Evolutionary conservation across 257 asterid genomes (phyloP).

Genomic region (Solanum sparsipilum): DNA sequence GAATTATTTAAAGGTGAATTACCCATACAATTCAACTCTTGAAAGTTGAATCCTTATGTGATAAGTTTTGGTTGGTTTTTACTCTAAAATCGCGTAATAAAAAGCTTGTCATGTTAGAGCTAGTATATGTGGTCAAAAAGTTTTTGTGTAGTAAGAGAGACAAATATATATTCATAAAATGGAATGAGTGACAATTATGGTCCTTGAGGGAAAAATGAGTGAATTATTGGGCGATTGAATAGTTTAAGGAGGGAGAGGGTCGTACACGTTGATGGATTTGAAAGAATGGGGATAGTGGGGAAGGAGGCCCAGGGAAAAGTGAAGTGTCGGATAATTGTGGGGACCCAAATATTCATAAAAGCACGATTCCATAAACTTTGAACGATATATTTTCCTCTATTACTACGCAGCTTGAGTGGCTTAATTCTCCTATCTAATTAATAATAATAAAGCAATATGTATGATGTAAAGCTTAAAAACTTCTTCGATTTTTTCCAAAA

Average conservation of each 20-base stretch:
- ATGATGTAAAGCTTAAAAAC: neutral
- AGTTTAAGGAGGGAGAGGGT: conserved; percentile 16
- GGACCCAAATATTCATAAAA: conserved; percentile 14
- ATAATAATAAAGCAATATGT: neutral
- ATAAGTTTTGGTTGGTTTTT: neutral
- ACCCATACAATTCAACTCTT: neutral
- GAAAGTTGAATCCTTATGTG: neutral
- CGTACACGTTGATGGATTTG: conserved; percentile 21
- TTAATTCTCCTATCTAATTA: neutral
- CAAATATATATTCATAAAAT: neutral
- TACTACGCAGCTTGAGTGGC: neutral
- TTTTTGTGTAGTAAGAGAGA: neutral
- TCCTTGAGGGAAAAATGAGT: neutral
- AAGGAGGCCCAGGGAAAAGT: conserved; percentile 18
- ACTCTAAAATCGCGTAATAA: neutral
- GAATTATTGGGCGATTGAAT: conserved; percentile 32
- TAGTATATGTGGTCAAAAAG: neutral
- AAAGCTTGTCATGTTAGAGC: neutral
- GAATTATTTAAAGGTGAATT: neutral
- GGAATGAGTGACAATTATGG: neutral
- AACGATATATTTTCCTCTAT: neutral
- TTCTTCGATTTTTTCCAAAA: neutral
- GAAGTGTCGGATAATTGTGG: conserved; percentile 26
- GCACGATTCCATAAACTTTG: conserved; percentile 13
- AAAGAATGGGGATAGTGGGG: conserved; percentile 8